A percentile compares a stretch with the other conserved stretches of the same genome.
These are phyloP conservation scores for Neurospora tetrasperma DNA, from an alignment of 495 filamentous ascomycete genomes.

Conservation along the genomic window DNA sequence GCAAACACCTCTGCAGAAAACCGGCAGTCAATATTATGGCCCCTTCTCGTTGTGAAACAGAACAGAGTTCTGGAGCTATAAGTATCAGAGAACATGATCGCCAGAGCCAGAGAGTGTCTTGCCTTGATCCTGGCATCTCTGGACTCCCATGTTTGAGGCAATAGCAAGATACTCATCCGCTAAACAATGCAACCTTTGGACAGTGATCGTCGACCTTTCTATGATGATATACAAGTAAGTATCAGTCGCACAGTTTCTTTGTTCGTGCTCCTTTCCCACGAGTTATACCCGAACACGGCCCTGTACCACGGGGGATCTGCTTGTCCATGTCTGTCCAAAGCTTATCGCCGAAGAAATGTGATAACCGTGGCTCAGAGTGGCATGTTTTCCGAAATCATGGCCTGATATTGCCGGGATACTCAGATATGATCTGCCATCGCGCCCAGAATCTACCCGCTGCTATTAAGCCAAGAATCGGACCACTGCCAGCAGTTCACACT, in stretches of 20 bases:
- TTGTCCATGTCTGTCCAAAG: background rate
- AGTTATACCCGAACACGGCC: background rate
- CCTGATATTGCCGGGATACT: background rate
- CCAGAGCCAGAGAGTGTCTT: background rate
- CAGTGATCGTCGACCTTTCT: background rate
- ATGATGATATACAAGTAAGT: background rate
- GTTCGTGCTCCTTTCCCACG: background rate
- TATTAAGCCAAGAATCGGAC: background rate
- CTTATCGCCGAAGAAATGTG: background rate
- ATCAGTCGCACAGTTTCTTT: background rate
- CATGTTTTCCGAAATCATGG: background rate
- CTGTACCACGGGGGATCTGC: background rate
- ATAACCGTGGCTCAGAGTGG: background rate
- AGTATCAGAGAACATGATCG: background rate
- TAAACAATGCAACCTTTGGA: background rate
- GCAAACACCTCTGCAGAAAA: background rate
- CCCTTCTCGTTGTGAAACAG: background rate
- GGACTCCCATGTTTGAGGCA: background rate
- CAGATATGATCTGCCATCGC: background rate
- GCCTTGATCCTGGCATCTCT: background rate
- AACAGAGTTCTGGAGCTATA: background rate
- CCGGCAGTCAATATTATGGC: background rate
- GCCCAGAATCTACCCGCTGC: background rate
- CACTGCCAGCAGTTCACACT: background rate
- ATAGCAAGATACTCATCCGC: background rate